Base-by-base conservation (phyloP, 2,329 filamentous ascomycete species). In the Neopestalotiopsis sp. region DNA sequence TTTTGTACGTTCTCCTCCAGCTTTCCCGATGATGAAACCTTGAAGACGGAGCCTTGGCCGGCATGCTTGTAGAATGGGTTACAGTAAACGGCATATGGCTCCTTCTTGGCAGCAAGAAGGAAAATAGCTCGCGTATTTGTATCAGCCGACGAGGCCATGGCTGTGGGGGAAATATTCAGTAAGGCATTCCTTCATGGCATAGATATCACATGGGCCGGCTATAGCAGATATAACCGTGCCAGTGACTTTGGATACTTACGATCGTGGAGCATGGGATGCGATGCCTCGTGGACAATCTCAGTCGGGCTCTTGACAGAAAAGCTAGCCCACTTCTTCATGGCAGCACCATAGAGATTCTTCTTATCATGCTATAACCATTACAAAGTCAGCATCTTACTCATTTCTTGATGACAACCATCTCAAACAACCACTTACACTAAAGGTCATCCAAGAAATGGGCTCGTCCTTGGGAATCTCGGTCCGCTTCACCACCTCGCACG, bases 401-500 rank as follows among this genome's bases (percentile, higher is more conserved):
- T 20, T 10, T 12, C 28, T n/a, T 13, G 20, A 28, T 28, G 24
- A 4, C 7, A 65, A n/a, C 24, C 12, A 56, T n/a, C 24, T n/a
- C 42, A 14, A 45, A 17, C 4, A n/a, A 49, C 14, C n/a, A 76
- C 91, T 82, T 84, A 94, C 93, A 79, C 94, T 92, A 76, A 97
- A 95, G 17, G 93, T 91, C 92, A 97, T 95, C 94, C 94, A 97
- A 69, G 94, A 97, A 73, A 97, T 96, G 7, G 94, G 93, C 81
- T 97, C 93, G 72, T 95, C 92, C 66, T 92, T 82, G 4, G 93
- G 91, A 68, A 97, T 96, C 69, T 90, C 89, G 1, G 93, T 96
- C 74, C 91, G 90, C 83, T 95, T 94, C 77, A 97, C 83, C 76
- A 96, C 81, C 73, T 91, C 88, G 70, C 97, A 82, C 6, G 90